phyloP scores from a whole-genome alignment of 306 rosid genomes.

The cucumber (Cucumis sativus) region DNA sequence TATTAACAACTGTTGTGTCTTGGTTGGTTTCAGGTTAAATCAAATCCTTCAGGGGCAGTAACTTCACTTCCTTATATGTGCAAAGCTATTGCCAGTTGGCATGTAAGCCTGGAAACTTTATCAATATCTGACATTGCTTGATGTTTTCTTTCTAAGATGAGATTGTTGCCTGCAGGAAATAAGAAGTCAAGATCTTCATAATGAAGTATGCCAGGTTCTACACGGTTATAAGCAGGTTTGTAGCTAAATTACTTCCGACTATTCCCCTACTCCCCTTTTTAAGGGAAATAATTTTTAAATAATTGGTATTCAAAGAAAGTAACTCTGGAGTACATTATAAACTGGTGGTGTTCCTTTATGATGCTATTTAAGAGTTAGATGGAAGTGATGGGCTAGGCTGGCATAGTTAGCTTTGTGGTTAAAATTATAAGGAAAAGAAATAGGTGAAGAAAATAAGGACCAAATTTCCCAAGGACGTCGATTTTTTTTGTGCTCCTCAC shows the following conservation, averaged over 20 bases:
- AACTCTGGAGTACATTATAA: not conserved
- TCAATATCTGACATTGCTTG: not conserved
- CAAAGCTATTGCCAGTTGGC: conserved; percentile 99
- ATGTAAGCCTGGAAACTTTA: conserved; percentile 42
- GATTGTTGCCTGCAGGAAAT: conserved; percentile 51
- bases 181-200: conserved; percentile 79
- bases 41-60: conserved; percentile 90
- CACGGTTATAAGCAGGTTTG: conserved; percentile 94
- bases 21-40: conserved; percentile 57
- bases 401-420: not conserved
- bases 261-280: not conserved
- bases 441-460: not conserved
- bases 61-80: conserved; percentile 67
- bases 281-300: not conserved
- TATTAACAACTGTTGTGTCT: not conserved
- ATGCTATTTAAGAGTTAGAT: not conserved
- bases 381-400: not conserved
- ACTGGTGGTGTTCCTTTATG: not conserved
- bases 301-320: not conserved
- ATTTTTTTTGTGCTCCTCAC: not conserved
- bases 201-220: conserved; percentile 85
- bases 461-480: not conserved
- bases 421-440: not conserved
- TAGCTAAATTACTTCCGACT: not conserved
- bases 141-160: conserved; percentile 6